These are phyloP conservation scores for Metschnikowia hibisci DNA, from an alignment of 805 yeast species.

Conservation along the genomic window DNA sequence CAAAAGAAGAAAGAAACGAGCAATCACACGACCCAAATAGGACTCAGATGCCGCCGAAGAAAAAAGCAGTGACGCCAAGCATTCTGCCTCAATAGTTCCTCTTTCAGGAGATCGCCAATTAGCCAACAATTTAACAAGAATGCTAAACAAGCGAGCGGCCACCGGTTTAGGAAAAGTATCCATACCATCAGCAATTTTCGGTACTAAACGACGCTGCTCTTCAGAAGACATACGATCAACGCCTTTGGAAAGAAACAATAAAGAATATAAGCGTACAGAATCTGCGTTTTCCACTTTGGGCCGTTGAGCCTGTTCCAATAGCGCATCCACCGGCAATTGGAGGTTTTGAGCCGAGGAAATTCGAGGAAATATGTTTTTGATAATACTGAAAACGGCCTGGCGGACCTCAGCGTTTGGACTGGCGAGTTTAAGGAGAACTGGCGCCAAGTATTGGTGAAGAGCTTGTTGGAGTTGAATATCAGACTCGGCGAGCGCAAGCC, in stretches of 20 bases:
- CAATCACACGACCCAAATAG: conserved; percentile 41
- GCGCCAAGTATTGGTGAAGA: conserved; percentile 63
- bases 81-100: conserved; percentile 41
- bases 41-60: conserved; percentile 40
- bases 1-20: conserved; percentile 54
- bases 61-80: conserved; percentile 28
- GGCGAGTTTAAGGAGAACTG: conserved; percentile 71
- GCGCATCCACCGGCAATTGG: conserved; percentile 59
- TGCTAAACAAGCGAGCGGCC: conserved; percentile 58
- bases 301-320: conserved; percentile 58
- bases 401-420: conserved; percentile 68
- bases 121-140: conserved; percentile 51
- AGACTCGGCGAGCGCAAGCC: conserved; percentile 70
- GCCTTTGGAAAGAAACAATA: conserved; percentile 66
- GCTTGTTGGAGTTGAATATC: conserved; percentile 61
- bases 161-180: conserved; percentile 30
- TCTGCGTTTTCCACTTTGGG: conserved; percentile 49
- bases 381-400: conserved; percentile 58
- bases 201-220: conserved; percentile 42
- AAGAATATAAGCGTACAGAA: conserved; percentile 55
- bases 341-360: conserved; percentile 51
- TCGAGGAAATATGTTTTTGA: conserved; percentile 66
- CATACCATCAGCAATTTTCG: conserved; percentile 46
- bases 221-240: conserved; percentile 47
- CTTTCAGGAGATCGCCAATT: conserved; percentile 48